Conservation (phyloP, 805 yeast species). For the Wickerhamiella azyma region DNA sequence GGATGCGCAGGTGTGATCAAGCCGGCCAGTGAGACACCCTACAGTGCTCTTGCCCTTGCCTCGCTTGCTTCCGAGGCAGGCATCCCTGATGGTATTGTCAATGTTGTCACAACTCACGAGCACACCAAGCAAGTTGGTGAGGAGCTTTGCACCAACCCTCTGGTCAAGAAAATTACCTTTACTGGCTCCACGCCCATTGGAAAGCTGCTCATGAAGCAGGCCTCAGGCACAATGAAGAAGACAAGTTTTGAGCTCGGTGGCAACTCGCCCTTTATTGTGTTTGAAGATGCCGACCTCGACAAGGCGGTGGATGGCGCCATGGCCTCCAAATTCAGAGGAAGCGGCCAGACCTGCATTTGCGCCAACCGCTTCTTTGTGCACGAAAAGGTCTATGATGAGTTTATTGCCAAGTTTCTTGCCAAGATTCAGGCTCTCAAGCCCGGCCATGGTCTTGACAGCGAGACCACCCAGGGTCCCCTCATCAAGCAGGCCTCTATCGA, state of each 20-base stretch:
- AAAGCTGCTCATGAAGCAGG: conserved; percentile 47
- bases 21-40: conserved; percentile 68
- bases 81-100: conserved; percentile 54
- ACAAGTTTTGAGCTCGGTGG: conserved; percentile 67
- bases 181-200: conserved; percentile 73
- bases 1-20: conserved; percentile 68
- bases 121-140: conserved; percentile 34
- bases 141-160: conserved; percentile 40
- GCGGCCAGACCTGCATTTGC: conserved; percentile 75
- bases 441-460: conserved; percentile 49
- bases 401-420: conserved; percentile 35
- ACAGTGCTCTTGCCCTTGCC: conserved; percentile 56
- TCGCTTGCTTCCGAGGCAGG: conserved; percentile 52
- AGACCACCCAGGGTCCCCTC: conserved; percentile 64
- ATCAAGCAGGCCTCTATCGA: conserved; percentile 48
- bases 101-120: conserved; percentile 37
- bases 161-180: conserved; percentile 55
- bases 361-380: conserved; percentile 64
- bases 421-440: conserved; percentile 35
- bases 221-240: conserved; percentile 49
- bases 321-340: conserved; percentile 55
- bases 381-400: conserved; percentile 47
- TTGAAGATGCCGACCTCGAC: conserved; percentile 58
- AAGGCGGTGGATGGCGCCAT: conserved; percentile 54
- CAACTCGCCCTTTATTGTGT: conserved; percentile 65